Base-by-base conservation (phyloP, 441 rosid species). In the Croton laevigatus region DNA sequence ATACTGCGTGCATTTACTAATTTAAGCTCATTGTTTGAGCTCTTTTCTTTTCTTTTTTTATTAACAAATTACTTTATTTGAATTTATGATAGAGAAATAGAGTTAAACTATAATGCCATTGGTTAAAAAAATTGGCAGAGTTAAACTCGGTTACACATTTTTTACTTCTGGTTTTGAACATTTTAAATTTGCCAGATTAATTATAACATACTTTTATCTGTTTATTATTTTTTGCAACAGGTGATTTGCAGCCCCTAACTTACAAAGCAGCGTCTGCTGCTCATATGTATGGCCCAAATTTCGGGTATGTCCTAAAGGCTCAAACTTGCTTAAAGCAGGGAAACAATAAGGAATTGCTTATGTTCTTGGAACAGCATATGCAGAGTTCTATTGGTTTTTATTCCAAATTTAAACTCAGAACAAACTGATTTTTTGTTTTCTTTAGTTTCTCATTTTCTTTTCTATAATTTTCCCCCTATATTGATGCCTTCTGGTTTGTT, bases 261-360 rank as follows among this genome's bases (percentile, higher is more conserved):
- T 89, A 77, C 76, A 92, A 92, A 83, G 97, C 96, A 1, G 96
- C 94, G 2, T 87, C 89, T 57, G 93, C 91, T 2, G 74, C 84
- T 12, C 91, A 91, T 74, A 71, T 92, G 81, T 90, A 87, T 37
- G 93, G 94, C 27, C 72, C 70, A 69, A 82, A 81, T 34, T 81
- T 71, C n/a, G 76, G 79, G 34, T 92, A 90, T 66, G 89, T 86
- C 48, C 69, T 66, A 36, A 73, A 65, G 77, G 89, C 73, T 4
- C 70, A 45, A 66, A 20, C 32, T 67, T 59, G n/a, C 63, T 60
- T 94, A 37, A 66, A 80, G 70, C 77, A 71, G 34, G 68, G 49
- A 67, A 73, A 80, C 54, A 57, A 61, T 46, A 75, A 52, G 71
- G 82, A 80, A 57, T 48, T 75, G 60, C 16, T 61, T 13, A n/a